Percentiles rank a stretch among this genome's conserved stretches.
Conservation (phyloP, 1,284 basidiomycete genomes). For the Puccinia polysora region DNA sequence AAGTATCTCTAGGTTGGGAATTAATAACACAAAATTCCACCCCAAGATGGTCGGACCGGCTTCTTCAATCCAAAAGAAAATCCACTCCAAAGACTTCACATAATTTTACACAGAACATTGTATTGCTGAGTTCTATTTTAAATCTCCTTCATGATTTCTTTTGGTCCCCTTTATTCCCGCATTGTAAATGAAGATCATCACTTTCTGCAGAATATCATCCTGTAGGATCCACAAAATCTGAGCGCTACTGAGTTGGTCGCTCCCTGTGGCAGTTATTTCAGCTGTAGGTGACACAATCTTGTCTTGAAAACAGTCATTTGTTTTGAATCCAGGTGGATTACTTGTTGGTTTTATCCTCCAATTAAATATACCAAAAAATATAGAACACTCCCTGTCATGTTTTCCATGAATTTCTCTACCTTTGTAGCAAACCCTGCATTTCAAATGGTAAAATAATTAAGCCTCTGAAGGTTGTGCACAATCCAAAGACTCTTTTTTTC, state of each 20-base stretch:
- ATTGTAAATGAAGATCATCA: not conserved
- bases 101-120: not conserved
- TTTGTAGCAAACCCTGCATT: not conserved
- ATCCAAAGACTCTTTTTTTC: not conserved
- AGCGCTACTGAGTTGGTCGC: not conserved
- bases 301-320: not conserved
- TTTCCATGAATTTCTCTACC: not conserved
- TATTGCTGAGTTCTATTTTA: not conserved
- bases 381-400: not conserved
- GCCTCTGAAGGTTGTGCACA: not conserved
- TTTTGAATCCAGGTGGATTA: not conserved
- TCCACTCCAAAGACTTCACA: not conserved
- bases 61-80: not conserved
- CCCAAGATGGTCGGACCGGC: not conserved
- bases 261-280: not conserved
- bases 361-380: not conserved
- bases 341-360: not conserved
- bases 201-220: not conserved
- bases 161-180: not conserved
- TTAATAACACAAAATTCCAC: not conserved
- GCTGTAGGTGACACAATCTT: not conserved
- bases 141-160: not conserved
- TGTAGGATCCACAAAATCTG: not conserved
- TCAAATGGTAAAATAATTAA: not conserved
- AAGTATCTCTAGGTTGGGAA: not conserved